Evolutionary conservation across 2,329 filamentous ascomycete species (phyloP), one percentile per base, ranked within the genome.

Genomic region (Hypomyces perniciosus): DNA sequence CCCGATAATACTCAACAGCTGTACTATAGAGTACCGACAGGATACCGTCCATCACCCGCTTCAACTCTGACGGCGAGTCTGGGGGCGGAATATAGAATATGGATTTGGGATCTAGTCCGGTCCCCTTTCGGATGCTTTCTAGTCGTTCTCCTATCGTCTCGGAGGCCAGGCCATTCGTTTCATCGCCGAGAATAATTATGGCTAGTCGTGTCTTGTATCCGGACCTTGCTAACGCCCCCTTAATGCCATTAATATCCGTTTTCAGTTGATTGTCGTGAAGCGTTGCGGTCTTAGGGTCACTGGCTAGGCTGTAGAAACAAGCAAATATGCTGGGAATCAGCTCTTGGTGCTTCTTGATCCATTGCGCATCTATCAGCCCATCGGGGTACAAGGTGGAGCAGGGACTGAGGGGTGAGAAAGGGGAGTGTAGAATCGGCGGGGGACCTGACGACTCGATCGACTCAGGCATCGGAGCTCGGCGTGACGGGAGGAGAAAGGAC

Each of bases 321-420:
- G 95, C 68, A 58, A 89, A 85, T 28, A 89, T 79, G 54, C 89
- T 87, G 2, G 92, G 92, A 26, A 97, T 78, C 13, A 90, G 75
- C 46, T 86, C 76, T 63, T 96, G 91, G 65, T 97, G 92, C 66
- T 97, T 99, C 53, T 81, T 80, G 49, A 95, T 76, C 92, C 92
- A 99, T 54, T 81, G 71, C 20, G 85, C 78, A 54, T 90, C 83
- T 65, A 96, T 83, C 52, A 96, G 74, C 4, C 92, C 93, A 69
- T 97, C 93, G 6, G 92, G 91, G 64, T 93, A 97, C 3, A 95
- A 78, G 2, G 83, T 76, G 6, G 92, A 96, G 6, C 79, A 79
- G 4, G 91, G 90, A 37, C 88, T 93, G 30, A 97, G 76, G 1
- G 92, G 93, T 2, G 93, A 97, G 58, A 96, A 83, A 1, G 91